Evolutionary conservation across 148 eudicot species (phyloP).

Genomic region (Rhododendron henanense): DNA sequence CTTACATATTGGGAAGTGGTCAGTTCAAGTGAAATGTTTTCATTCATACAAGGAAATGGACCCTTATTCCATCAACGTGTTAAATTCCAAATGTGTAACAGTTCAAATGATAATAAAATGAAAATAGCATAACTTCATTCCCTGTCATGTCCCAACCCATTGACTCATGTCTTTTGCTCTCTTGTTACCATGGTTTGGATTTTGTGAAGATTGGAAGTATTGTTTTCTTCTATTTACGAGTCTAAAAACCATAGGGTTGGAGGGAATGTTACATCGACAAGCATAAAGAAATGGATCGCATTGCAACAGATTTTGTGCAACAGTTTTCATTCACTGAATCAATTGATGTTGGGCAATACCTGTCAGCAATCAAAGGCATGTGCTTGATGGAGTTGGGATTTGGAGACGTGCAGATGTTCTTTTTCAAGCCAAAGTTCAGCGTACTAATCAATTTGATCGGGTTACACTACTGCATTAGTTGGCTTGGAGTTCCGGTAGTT

Average conservation of each 20-base stretch:
- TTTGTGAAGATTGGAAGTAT: neutral
- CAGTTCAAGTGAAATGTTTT: too few relatives aligned
- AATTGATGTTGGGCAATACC: constrained; percentile 62
- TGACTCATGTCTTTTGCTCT: neutral
- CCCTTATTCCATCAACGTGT: too few relatives aligned
- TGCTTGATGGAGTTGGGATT: constrained; percentile 51
- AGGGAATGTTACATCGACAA: constrained; percentile 43
- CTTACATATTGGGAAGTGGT: too few relatives aligned
- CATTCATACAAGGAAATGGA: too few relatives aligned
- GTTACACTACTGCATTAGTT: constrained; percentile 68
- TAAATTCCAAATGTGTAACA: too few relatives aligned
- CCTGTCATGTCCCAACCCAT: neutral
- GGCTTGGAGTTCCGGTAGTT: constrained; percentile 71
- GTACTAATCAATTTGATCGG: constrained; percentile 69
- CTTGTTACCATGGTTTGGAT: neutral
- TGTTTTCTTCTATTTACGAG: neutral
- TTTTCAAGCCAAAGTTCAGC: constrained; percentile 51
- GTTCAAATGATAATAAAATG: neutral
- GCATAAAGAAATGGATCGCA: constrained; percentile 54
- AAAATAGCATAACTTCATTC: too few relatives aligned
- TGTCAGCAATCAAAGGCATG: constrained; percentile 55
- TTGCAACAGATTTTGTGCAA: constrained; percentile 34
- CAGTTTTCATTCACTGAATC: constrained; percentile 46
- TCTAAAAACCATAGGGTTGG: constrained; percentile 44
- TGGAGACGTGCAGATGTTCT: constrained; percentile 60